Base-by-base conservation (phyloP, 108 stramenopile species). In the Mayamaea pseudoterrestris region DNA sequence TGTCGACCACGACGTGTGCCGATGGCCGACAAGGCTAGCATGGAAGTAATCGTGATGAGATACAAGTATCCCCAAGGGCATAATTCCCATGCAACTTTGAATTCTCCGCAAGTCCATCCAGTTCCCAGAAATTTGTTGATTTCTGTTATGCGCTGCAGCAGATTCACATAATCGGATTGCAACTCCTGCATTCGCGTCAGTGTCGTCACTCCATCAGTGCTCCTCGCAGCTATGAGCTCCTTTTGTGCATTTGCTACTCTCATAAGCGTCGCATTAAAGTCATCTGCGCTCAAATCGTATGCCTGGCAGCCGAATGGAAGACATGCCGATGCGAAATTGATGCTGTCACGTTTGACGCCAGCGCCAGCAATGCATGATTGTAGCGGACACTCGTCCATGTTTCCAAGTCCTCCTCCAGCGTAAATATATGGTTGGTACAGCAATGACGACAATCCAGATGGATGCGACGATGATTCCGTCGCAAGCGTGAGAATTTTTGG, bases 51-150 rank as follows among this genome's bases (percentile, higher is more conserved):
- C n/a, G n/a, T n/a, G n/a, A n/a, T n/a, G n/a, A n/a, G n/a, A n/a
- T n/a, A n/a, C n/a, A n/a, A n/a, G n/a, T n/a, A n/a, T n/a, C n/a
- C n/a, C n/a, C n/a, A n/a, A n/a, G n/a, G n/a, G n/a, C n/a, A n/a
- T 28, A 13, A 13, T 62, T 37, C n/a, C 58, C 58, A 74, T 7
- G 48, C 50, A 9, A 63, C 55, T 17, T 47, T 27, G 44, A 66
- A 69, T 3, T 66, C 53, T 13, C 74, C 74, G 36, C 74, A 75
- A 16, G 54, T 61, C 68, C 68, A 75, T 36, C 74, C 74, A 7
- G 74, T 69, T 8, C 36, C 31, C 23, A 75, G 39, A 47, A 69
- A 66, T 30, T 55, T 21, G 16, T 68, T 68, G 39, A 75, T 35
- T 41, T 65, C 30, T 0, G 60, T 47, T 2, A 75, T 63, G 22